Percentiles rank a stretch among this genome's conserved stretches.
Conservation (phyloP, 164 flowering plant species). For the Malania oleifera region DNA sequence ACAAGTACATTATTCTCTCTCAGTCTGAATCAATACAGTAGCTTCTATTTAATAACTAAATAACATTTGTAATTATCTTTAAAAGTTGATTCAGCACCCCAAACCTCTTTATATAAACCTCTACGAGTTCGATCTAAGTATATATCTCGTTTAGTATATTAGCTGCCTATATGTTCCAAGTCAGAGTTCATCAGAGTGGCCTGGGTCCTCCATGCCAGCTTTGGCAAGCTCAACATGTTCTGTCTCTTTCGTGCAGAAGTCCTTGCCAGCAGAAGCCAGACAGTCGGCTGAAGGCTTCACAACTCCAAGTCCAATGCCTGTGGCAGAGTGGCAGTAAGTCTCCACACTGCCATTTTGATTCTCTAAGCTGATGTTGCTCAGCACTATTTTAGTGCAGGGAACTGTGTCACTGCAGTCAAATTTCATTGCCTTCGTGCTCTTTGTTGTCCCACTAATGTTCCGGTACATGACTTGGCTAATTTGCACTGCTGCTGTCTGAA, state of each 20-base stretch:
- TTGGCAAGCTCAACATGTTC: constrained; percentile 7
- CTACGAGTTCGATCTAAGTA: constrained; percentile 4
- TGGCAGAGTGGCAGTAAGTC: constrained; percentile 80
- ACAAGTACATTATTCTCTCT: too few species aligned
- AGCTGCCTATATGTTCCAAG: constrained; percentile 3
- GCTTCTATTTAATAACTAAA: constrained; percentile 1
- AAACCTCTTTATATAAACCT: constrained; percentile 12
- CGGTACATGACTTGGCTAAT: constrained; percentile 74
- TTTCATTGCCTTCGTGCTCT: constrained; percentile 65
- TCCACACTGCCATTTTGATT: constrained; percentile 57
- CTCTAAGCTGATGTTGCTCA: constrained; percentile 64
- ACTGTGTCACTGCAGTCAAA: constrained; percentile 92
- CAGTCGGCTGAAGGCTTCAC: constrained; percentile 83
- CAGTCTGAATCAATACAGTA: too few species aligned
- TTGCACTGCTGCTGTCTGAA: constrained; percentile 76
- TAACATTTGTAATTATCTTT: not conserved
- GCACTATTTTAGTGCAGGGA: constrained; percentile 75
- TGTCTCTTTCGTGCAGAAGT: not conserved
- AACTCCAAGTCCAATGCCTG: constrained; percentile 56
- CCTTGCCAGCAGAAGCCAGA: constrained; percentile 38
- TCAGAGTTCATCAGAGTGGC: constrained; percentile 56
- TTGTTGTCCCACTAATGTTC: constrained; percentile 82
- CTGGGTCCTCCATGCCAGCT: constrained; percentile 16
- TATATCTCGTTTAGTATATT: constrained; percentile 2
- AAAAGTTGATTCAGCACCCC: constrained; percentile 17